Evolutionary conservation across 306 rosid species (phyloP).

Genomic region (Prunus kanzakura): DNA sequence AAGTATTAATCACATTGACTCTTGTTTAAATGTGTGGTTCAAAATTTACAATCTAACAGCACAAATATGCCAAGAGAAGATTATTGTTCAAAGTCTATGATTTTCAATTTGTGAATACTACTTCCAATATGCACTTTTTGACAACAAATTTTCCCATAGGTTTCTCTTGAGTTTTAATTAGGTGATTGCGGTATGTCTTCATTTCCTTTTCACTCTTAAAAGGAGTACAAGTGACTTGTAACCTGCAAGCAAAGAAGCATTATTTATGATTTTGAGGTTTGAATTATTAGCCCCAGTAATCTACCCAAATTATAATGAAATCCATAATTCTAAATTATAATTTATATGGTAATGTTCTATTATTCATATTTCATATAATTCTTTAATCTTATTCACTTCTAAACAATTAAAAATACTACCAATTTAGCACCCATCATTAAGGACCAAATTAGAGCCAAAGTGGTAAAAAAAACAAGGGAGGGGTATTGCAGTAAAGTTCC

Average conservation of each 20-base stretch:
- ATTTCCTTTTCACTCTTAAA: background rate
- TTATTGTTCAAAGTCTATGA: no score
- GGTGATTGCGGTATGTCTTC: background rate
- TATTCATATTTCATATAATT: no score
- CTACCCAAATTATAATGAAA: background rate
- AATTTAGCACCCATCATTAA: background rate
- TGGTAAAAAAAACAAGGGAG: background rate
- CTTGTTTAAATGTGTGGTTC: background rate
- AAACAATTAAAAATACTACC: background rate
- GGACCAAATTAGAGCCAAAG: background rate
- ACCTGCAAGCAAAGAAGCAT: background rate
- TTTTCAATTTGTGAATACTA: background rate
- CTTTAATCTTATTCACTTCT: background rate
- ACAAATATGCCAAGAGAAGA: no score
- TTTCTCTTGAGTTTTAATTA: background rate
- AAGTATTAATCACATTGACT: background rate
- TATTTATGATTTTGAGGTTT: no score
- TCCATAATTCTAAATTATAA: background rate
- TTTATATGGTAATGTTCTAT: no score
- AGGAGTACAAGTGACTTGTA: background rate
- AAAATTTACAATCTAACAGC: background rate
- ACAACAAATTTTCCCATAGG: background rate
- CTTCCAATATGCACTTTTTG: background rate
- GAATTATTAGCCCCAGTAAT: background rate
- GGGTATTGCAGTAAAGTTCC: conserved; percentile 3